Conservation (phyloP, 2,329 filamentous ascomycete genomes). For the Fusarium lyarnte region DNA sequence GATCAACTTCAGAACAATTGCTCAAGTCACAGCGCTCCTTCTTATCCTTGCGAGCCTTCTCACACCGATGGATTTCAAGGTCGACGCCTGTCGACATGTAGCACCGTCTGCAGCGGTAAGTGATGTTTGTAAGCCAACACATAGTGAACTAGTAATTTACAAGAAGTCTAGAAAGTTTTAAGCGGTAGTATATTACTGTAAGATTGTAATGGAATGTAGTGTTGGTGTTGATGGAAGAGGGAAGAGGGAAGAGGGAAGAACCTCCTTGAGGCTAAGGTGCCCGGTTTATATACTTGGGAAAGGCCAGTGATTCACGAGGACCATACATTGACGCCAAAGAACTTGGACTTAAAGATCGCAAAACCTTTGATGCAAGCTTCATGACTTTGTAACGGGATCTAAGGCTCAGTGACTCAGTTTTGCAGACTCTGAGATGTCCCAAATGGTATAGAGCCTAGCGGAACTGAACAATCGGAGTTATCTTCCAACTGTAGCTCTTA, state of each 20-base stretch:
- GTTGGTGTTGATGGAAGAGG: no score
- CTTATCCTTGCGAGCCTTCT: not conserved
- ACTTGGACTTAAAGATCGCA: rapidly evolving
- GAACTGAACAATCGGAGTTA: not conserved
- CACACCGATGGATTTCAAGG: not conserved
- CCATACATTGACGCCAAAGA: rapidly evolving
- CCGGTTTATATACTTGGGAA: not conserved
- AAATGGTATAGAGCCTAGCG: no score
- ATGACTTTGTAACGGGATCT: rapidly evolving
- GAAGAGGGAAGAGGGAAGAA: no score
- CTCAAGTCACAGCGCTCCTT: not conserved
- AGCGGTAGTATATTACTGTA: not conserved
- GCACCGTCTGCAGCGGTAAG: not conserved
- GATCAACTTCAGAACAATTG: not conserved
- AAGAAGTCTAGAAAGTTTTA: rapidly evolving
- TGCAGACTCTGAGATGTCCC: not conserved
- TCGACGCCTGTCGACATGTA: not conserved
- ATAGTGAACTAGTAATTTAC: not conserved
- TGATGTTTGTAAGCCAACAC: not conserved
- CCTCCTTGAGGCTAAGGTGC: not conserved
- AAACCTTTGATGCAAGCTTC: no score
- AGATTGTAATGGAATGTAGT: not conserved
- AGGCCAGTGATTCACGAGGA: not conserved
- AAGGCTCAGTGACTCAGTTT: no score
- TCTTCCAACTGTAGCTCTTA: rapidly evolving